Evolutionary conservation across 352 stramenopile genomes (phyloP).

Genomic region (Phytopythium aichiense): DNA sequence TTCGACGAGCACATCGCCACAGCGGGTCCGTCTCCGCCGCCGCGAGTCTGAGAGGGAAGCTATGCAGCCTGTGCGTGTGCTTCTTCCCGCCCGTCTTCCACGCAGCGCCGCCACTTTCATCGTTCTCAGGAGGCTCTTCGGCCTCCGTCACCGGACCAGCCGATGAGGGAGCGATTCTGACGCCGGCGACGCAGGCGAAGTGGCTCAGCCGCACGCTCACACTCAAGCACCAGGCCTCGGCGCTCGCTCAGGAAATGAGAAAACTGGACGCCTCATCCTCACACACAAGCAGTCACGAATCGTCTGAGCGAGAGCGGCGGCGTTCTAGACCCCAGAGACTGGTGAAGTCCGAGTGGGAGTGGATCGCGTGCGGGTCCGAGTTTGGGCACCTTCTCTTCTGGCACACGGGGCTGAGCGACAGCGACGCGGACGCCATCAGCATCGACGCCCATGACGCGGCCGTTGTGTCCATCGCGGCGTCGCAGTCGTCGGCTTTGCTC

Average conservation of each 20-base stretch:
- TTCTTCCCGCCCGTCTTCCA: slow-evolving; percentile 58
- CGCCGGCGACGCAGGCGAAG: slow-evolving; percentile 18
- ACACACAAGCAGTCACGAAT: background rate
- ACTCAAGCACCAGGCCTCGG: slow-evolving; percentile 8
- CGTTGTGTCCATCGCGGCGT: slow-evolving; percentile 36
- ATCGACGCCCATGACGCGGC: slow-evolving; percentile 52
- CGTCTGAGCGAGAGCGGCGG: background rate
- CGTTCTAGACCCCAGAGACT: slow-evolving; percentile 18
- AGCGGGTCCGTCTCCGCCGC: background rate
- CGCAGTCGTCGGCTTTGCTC: slow-evolving; percentile 39
- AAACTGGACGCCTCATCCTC: slow-evolving; percentile 5
- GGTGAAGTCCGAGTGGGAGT: slow-evolving; percentile 50
- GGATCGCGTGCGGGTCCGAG: slow-evolving; percentile 61
- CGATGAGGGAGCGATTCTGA: background rate
- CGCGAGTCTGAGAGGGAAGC: background rate
- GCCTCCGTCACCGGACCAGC: background rate
- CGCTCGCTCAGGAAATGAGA: slow-evolving; percentile 10
- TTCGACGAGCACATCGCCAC: background rate
- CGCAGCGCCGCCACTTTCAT: slow-evolving; percentile 5
- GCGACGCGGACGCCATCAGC: slow-evolving; percentile 33
- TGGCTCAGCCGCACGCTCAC: slow-evolving; percentile 29
- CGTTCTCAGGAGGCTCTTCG: background rate
- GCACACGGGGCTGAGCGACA: slow-evolving; percentile 48
- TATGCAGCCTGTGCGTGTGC: slow-evolving; percentile 41
- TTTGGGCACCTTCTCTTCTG: slow-evolving; percentile 67